phyloP scores from a whole-genome alignment of 1,284 basidiomycete species.

The Testicularia cyperi region DNA sequence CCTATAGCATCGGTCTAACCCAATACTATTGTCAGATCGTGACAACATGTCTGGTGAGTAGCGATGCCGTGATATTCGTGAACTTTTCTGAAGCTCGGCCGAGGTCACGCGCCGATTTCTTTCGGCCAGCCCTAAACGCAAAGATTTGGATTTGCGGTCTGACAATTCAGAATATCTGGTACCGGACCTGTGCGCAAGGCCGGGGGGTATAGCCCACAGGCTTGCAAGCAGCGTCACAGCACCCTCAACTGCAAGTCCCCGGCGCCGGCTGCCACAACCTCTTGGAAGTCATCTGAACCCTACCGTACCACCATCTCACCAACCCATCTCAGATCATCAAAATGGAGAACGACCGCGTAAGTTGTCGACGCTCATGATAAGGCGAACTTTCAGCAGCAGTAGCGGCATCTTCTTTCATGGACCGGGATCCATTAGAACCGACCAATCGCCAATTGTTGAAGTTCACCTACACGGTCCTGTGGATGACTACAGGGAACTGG shows the following conservation, averaged over 20 bases:
- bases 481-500: not conserved
- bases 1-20: not conserved
- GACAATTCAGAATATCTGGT: not conserved
- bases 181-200: not conserved
- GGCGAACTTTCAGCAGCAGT: not conserved
- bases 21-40: not conserved
- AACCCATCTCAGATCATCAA: conserved; percentile 44
- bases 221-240: no score
- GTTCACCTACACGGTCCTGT: no score
- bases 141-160: not conserved
- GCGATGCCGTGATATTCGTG: no score
- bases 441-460: no score
- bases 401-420: not conserved
- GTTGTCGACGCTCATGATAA: conserved; percentile 16
- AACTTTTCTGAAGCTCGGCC: conserved; percentile 9
- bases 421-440: no score
- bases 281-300: conserved; percentile 1
- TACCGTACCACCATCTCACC: conserved; percentile 21
- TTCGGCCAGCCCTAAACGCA: not conserved
- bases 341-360: conserved; percentile 64
- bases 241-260: no score
- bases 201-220: not conserved
- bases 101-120: conserved; percentile 6
- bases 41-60: no score
- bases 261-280: not conserved